phyloP scores from a whole-genome alignment of 2,329 filamentous ascomycete species.

The Hymenoscyphus repandus region DNA sequence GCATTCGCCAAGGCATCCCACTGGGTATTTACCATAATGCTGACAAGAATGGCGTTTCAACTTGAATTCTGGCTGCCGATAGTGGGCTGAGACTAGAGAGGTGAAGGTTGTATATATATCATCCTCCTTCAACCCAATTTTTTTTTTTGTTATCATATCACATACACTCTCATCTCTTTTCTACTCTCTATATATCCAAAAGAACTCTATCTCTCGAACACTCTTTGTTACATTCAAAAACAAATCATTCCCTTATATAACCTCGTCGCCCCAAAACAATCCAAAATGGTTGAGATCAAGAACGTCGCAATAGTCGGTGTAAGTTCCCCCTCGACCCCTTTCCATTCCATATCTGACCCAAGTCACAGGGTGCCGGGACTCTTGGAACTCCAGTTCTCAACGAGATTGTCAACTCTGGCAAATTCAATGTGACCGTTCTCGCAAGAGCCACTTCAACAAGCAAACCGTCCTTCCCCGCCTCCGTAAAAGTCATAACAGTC shows the following conservation, averaged over 20 bases:
- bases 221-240: neutral
- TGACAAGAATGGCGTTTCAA: too few relatives aligned
- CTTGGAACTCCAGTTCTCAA: neutral
- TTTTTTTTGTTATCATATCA: too few relatives aligned
- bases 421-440: neutral
- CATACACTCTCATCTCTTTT: too few relatives aligned
- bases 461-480: neutral
- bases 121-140: too few relatives aligned
- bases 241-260: neutral
- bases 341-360: neutral
- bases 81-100: too few relatives aligned
- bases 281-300: constrained; percentile 1
- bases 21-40: too few relatives aligned
- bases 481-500: neutral
- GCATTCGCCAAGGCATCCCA: too few relatives aligned
- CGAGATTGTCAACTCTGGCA: neutral
- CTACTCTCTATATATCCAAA: too few relatives aligned
- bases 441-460: neutral
- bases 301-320: neutral
- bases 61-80: too few relatives aligned
- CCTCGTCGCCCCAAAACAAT: neutral
- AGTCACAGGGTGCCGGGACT: neutral
- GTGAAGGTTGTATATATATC: too few relatives aligned
- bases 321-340: neutral
- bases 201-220: too few relatives aligned